Base-by-base conservation (phyloP, 2,329 filamentous ascomycete species). In the Cadophora sp. region DNA sequence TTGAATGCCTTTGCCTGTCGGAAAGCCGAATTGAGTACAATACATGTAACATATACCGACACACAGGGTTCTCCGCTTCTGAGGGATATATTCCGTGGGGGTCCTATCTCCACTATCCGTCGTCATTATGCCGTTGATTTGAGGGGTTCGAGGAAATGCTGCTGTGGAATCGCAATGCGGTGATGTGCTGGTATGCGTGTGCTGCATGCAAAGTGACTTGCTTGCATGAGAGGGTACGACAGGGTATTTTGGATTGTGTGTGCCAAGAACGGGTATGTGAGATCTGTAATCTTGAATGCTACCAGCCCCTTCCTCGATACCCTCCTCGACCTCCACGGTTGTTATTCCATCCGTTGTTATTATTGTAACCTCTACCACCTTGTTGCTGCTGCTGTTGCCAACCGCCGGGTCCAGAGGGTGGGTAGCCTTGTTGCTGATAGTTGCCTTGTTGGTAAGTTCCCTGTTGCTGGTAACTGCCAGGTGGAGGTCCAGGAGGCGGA, bases 301-400 rank as follows among this genome's bases (percentile, higher is more conserved):
- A 71, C 65, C 75, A 70, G 22, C 75, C 74, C 29, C 73, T 65
- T 50, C 75, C 74, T 65, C 74, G 65, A 71, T 75, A 75, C 55
- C 71, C 70, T 64, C 75, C 75, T 62, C 73, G 71, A 8, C 75
- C 72, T 48, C 73, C 72, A 59, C 75, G 65, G 11, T 51, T 59
- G 53, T 71, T 71, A 48, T 75, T 75, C 73, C 73, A 75, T 64
- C 69, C 73, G 16, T 55, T 55, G 64, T 69, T 71, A 60, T 72
- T 73, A 56, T 70, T 69, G 50, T 73, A 73, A 29, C 72, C 73
- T 70, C 73, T 69, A 26, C 74, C 68, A 59, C 62, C 62, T 56
- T 66, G 64, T 50, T 66, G 69, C 53, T 74, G 76, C 48, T 64
- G 63, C 59, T 68, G 69, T 53, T 76, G 74, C 75, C 75, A 77